Evolutionary conservation across 441 rosid species (phyloP), one percentile per base, ranked within the genome.

Genomic region (Gossypium lobatum): DNA sequence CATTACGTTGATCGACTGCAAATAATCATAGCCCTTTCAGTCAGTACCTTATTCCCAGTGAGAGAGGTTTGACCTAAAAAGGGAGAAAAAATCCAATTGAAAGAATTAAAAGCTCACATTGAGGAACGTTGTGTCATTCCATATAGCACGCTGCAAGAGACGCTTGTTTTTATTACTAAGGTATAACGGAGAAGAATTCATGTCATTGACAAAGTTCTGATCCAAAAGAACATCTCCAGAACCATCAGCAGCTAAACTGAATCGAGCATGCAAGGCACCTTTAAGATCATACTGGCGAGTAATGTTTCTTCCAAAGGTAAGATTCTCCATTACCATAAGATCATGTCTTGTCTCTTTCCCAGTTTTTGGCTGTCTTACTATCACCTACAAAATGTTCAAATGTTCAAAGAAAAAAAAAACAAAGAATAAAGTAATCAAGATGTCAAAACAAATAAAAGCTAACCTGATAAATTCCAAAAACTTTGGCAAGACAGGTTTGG

Each of bases 271-370:
- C 1, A 93, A 76, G 70, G 98, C 97, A 1, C 99, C 99, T 86
- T 95, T 95, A 28, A 95, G 95, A 82, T 95, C 99, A 46, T 95
- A 95, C 71, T 86, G 97, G 13, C 99, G 97, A 80, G 87, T 83
- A 28, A 93, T 80, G 72, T 85, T 90, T 60, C 92, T 80, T 26
- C 93, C 88, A 37, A 85, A 95, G 63, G 89, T 85, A 64, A 95
- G 97, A 80, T 95, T 95, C 90, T 95, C 99, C 97, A 95, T 95
- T 58, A 95, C 95, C 98, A 93, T 89, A 76, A 95, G 85, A 82
- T 95, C 99, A 55, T 88, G 95, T 31, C 89, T 80, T 20, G 73
- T 73, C 82, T 95, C 98, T 81, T 90, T 95, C 58, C 99, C 98
- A 16, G 81, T 79, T 80, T 89, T 95, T 52, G 88, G 70, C 67